Base-by-base conservation (phyloP, 345 rosid species). In the Raphanus raphanistrum region DNA sequence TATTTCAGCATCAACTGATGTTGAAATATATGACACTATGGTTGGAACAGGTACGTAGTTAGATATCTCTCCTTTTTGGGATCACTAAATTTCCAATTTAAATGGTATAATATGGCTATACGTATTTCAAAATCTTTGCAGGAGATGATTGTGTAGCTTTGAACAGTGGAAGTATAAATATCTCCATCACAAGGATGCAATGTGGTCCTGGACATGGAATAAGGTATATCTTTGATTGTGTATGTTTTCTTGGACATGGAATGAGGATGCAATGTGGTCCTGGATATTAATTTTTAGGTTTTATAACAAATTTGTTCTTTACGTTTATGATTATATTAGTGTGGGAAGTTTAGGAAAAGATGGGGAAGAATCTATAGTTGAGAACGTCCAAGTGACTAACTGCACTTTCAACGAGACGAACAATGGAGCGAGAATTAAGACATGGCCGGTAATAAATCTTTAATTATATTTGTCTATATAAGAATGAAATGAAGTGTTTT, bases 101-200 rank as follows among this genome's bases (percentile, higher is more conserved):
- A 54, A 54, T 16, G 59, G 26, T 7, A 54, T 52, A 50, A 52
- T 52, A 16, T 15, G 25, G 15, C 12, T 43, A 43, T 54, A 16
- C 9, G 59, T n/a, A 52, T 8, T 45, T 43, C 6, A 8, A 31
- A 10, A 1, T 66, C 3, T 12, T 8, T 45, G 54, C 54, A 87
- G 89, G 88, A 41, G 92, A 89, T 74, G 92, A 86, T 67, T 86
- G 92, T 62, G 66, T 88, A 62, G 88, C 92, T 29, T 72, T 88
- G 41, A 74, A 58, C 63, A 52, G 4, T 0, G 83, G 78, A 8
- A 80, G 81, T 11, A 54, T 75, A 8, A 3, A 75, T 70, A 71
- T 84, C 52, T 66, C 32, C 0, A 77, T 83, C 25, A 31, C 48
- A 63, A n/a, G 61, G 1, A 58, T 80, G 15, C 7, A 7, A 6